Evolutionary conservation across 441 rosid genomes (phyloP), one percentile per base, ranked within the genome.

Genomic region (Jatropha multifida): DNA sequence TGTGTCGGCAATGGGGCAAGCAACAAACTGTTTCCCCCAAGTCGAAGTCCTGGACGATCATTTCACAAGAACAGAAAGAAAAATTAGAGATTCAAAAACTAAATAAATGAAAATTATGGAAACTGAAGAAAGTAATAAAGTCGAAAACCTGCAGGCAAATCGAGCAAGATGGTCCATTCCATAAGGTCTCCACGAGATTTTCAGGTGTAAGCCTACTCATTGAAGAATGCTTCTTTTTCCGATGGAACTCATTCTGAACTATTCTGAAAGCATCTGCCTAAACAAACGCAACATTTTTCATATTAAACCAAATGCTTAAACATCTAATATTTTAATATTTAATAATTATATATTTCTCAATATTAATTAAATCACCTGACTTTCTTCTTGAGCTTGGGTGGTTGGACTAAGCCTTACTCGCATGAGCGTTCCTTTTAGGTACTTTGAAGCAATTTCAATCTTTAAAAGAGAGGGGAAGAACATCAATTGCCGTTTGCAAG

Each of bases 111-210:
- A 37, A 17, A 2, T 1, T 5, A 4, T 44, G 17, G 15, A 5
- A n/a, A 23, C 27, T 41, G 5, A 11, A 38, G 23, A 32, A 32
- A 32, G 11, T n/a, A 56, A 7, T 20, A 40, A 38, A 54, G 15
- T 10, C 13, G 44, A 40, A 3, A 51, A 86, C 87, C 89, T 84
- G 85, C 27, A 86, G 87, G 76, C 89, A 84, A 44, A 86, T 78
- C 6, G 86, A 72, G 49, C 87, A 86, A 68, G 73, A 76, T 7
- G 70, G 32, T 69, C 80, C 78, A 26, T 72, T 69, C 82, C 82
- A 67, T 12, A 69, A 78, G 7, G 74, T 20, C 32, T 84, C 86
- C 65, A 65, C 72, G 3, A 48, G 9, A 76, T 72, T 72, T 40
- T 40, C 60, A 20, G 49, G 48, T 2, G 82, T 69, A 15, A 79